Percentiles rank a stretch among this genome's conserved stretches.
These are phyloP conservation scores for Marasmius fiardii DNA, from an alignment of 1,284 basidiomycete species.

Conservation along the genomic window DNA sequence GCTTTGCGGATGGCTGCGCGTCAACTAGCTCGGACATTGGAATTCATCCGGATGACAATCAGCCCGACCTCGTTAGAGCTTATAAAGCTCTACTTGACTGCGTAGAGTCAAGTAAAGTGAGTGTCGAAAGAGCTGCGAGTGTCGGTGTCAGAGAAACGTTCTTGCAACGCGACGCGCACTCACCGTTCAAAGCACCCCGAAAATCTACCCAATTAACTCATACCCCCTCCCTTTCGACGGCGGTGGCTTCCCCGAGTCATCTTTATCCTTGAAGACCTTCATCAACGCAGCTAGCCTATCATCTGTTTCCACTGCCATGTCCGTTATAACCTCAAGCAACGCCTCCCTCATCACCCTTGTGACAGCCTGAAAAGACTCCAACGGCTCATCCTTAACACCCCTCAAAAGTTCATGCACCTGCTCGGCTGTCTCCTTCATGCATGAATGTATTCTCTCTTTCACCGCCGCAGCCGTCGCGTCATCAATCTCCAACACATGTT, in stretches of 20 bases:
- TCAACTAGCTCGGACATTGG: too few relatives aligned
- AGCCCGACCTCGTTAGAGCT: too few relatives aligned
- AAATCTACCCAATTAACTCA: neutral
- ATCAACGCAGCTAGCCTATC: constrained; percentile 1
- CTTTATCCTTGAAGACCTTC: constrained; percentile 1
- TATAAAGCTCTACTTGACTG: too few relatives aligned
- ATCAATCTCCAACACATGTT: neutral
- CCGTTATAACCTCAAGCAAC: neutral
- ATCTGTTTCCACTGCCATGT: neutral
- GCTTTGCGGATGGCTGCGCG: too few relatives aligned
- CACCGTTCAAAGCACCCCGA: neutral
- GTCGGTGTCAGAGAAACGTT: too few relatives aligned
- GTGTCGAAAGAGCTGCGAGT: too few relatives aligned
- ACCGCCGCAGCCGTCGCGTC: neutral
- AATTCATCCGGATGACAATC: too few relatives aligned
- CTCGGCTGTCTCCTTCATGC: neutral
- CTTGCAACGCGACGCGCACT: neutral
- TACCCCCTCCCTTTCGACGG: neutral
- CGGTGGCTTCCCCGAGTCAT: neutral
- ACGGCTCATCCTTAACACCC: neutral
- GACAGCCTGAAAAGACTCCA: neutral
- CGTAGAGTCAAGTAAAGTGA: too few relatives aligned
- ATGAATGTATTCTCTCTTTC: neutral
- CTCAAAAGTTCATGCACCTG: neutral
- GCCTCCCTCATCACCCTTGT: neutral